Conservation (phyloP, 768 basidiomycete species). For the Lactifluus echinatus region DNA sequence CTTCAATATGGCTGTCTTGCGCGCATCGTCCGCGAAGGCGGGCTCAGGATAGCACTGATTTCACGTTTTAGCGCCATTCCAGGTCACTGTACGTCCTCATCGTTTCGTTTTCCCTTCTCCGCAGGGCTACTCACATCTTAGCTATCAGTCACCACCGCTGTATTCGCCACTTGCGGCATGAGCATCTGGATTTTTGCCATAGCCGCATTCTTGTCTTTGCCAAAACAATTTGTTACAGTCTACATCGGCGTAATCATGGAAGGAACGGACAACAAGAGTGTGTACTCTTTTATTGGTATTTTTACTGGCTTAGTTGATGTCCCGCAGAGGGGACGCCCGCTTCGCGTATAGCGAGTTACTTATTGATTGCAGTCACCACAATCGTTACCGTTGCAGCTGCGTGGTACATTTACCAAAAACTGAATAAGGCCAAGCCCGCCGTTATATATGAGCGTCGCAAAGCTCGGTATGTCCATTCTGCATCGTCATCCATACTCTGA, state of each 20-base stretch:
- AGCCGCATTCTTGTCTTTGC: conserved; percentile 75
- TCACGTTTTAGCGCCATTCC: conserved; percentile 78
- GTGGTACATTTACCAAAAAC: conserved; percentile 74
- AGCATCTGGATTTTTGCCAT: conserved; percentile 63
- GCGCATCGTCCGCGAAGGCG: conserved; percentile 71
- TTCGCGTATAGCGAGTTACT: conserved; percentile 53
- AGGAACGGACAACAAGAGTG: conserved; percentile 2
- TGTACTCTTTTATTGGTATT: background rate
- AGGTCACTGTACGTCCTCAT: conserved; percentile 57
- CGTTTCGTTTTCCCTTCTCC: background rate
- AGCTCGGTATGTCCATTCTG: conserved; percentile 40
- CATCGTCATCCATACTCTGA: background rate
- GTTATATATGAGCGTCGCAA: conserved; percentile 67
- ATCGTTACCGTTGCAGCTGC: conserved; percentile 67
- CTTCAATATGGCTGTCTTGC: conserved; percentile 42
- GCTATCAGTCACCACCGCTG: conserved; percentile 67
- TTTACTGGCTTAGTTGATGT: conserved; percentile 21
- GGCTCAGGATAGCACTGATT: conserved; percentile 75
- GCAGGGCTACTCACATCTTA: conserved; percentile 6
- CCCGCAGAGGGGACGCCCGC: conserved; percentile 34
- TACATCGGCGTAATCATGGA: conserved; percentile 82
- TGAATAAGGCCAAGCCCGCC: conserved; percentile 57
- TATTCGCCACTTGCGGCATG: conserved; percentile 89
- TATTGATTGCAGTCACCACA: conserved; percentile 58
- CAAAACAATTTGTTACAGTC: conserved; percentile 88